Conservation (phyloP, 805 yeast genomes). For the Candida endomychidarum region DNA sequence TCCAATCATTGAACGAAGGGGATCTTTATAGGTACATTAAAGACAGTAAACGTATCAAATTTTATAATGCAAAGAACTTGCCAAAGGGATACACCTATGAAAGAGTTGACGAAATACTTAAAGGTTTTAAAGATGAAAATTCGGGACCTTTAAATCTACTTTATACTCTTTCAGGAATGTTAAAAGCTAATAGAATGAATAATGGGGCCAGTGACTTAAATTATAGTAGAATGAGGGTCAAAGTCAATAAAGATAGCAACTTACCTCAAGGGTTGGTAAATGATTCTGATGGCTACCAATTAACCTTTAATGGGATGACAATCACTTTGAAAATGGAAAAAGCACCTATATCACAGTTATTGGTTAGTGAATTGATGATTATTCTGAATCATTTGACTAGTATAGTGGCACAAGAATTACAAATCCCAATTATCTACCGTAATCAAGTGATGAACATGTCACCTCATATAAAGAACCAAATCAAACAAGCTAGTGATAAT, state of each 20-base stretch:
- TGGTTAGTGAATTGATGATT: slow-evolving; percentile 87
- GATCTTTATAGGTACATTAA: slow-evolving; percentile 19
- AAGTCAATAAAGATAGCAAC: slow-evolving; percentile 1
- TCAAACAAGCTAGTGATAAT: slow-evolving; percentile 23
- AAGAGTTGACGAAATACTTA: slow-evolving; percentile 33
- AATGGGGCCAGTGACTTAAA: slow-evolving; percentile 14
- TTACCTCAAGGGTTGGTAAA: slow-evolving; percentile 1
- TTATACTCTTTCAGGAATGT: slow-evolving; percentile 24
- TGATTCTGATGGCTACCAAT: slow-evolving; percentile 17
- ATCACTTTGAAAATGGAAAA: slow-evolving; percentile 15
- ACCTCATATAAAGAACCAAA: slow-evolving; percentile 21
- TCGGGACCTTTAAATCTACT: slow-evolving; percentile 28
- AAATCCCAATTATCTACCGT: slow-evolving; percentile 54
- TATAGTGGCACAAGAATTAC: slow-evolving; percentile 38
- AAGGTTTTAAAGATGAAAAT: slow-evolving; percentile 23
- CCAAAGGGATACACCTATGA: slow-evolving; percentile 60
- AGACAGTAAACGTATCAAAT: slow-evolving; percentile 20
- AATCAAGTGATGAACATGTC: slow-evolving; percentile 32
- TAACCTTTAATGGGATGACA: slow-evolving; percentile 15
- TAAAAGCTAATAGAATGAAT: slow-evolving; percentile 23
- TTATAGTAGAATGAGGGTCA: slow-evolving; percentile 1
- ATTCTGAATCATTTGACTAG: slow-evolving; percentile 68
- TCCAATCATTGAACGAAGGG: slow-evolving; percentile 8
- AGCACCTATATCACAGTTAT: slow-evolving; percentile 42
- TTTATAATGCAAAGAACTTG: slow-evolving; percentile 26